A percentile compares a stretch with the other conserved stretches of the same genome.
Conservation (phyloP, 768 basidiomycete genomes). For the Phlegmacium glaucopus region DNA sequence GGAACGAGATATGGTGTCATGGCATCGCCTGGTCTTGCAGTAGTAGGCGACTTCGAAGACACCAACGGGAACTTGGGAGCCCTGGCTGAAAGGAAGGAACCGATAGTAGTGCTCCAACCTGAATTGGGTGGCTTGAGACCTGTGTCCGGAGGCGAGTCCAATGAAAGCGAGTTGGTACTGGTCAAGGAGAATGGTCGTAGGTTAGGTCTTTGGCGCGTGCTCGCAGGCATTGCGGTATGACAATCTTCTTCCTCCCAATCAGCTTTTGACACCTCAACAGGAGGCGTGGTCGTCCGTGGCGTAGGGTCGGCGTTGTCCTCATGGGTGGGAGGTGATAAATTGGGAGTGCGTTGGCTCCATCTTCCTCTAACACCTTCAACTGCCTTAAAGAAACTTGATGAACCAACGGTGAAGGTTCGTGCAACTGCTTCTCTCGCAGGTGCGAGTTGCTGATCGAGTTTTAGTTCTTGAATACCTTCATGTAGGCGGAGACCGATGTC, state of each 20-base stretch:
- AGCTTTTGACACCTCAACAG: constrained; percentile 36
- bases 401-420: constrained; percentile 68
- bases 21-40: constrained; percentile 9
- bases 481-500: constrained; percentile 90
- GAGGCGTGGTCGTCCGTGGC: constrained; percentile 32
- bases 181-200: constrained; percentile 27
- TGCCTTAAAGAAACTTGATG: constrained; percentile 82
- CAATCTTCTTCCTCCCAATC: constrained; percentile 32
- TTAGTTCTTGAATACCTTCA: constrained; percentile 93
- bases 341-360: constrained; percentile 43
- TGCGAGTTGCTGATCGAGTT: constrained; percentile 89
- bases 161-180: constrained; percentile 20
- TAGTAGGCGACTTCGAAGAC: constrained; percentile 16
- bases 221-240: constrained; percentile 18
- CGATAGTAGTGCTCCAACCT: constrained; percentile 31
- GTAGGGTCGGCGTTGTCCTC: constrained; percentile 18
- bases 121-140: constrained; percentile 23
- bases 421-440: constrained; percentile 89
- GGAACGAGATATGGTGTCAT: constrained; percentile 3
- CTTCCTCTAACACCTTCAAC: constrained; percentile 84
- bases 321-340: constrained; percentile 15
- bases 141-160: constrained; percentile 15
- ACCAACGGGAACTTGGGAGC: constrained; percentile 23
- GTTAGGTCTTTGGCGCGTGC: constrained; percentile 7
- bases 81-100: constrained; percentile 29